phyloP scores from a whole-genome alignment of 2,329 filamentous ascomycete genomes.

The Bretziella fagacearum region DNA sequence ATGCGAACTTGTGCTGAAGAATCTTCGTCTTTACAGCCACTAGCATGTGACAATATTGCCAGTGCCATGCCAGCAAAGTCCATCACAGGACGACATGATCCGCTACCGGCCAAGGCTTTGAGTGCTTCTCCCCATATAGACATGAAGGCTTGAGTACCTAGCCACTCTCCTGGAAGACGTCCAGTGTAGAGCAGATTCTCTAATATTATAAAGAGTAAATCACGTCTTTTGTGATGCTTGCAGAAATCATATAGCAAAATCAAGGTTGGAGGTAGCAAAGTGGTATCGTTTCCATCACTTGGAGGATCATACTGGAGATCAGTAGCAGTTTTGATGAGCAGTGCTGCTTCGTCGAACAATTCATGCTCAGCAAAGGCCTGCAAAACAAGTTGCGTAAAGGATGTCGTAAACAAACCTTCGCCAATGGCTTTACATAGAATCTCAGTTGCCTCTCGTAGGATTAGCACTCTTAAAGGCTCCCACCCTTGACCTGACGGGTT shows the following conservation, averaged over 20 bases:
- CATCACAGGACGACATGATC: slow-evolving; percentile 8
- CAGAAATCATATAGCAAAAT: slow-evolving; percentile 11
- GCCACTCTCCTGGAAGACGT: slow-evolving; percentile 13
- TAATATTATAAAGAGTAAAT: slow-evolving; percentile 12
- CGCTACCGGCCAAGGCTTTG: slow-evolving; percentile 2
- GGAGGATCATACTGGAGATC: slow-evolving; percentile 9
- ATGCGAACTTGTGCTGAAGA: slow-evolving; percentile 4
- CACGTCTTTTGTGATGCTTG: slow-evolving; percentile 8
- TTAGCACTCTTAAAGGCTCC: slow-evolving; percentile 21
- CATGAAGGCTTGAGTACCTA: slow-evolving; percentile 12
- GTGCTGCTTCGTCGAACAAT: slow-evolving; percentile 19
- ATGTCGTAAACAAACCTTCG: slow-evolving; percentile 19
- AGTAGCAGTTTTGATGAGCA: slow-evolving; percentile 4
- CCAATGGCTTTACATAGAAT: slow-evolving; percentile 20
- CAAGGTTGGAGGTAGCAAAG: background rate
- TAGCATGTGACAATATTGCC: slow-evolving; percentile 2
- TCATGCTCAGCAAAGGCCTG: slow-evolving; percentile 20
- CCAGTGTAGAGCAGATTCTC: slow-evolving; percentile 9
- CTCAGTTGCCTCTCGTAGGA: slow-evolving; percentile 21
- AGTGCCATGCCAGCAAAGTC: slow-evolving; percentile 14
- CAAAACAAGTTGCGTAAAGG: slow-evolving; percentile 18
- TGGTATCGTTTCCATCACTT: slow-evolving; percentile 1
- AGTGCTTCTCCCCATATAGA: slow-evolving; percentile 13
- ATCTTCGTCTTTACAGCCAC: background rate
- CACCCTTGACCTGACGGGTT: slow-evolving; percentile 19